Evolutionary conservation across 176 grass and related monocot species (phyloP).

Genomic region (Poa annua): DNA sequence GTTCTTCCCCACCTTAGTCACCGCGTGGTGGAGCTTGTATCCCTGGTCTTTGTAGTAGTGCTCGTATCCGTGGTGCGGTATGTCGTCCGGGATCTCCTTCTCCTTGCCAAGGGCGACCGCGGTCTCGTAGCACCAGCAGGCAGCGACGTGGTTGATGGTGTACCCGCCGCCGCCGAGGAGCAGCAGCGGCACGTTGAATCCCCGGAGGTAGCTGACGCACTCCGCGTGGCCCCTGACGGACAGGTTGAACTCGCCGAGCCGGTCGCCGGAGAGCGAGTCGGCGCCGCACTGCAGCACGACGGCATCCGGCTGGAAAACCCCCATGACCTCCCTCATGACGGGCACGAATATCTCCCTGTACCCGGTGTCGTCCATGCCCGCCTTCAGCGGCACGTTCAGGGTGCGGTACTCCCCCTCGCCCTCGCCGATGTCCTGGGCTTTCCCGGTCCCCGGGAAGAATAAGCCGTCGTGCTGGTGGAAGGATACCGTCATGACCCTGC

Average conservation of each 20-base stretch:
- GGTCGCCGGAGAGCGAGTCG: constrained; percentile 55
- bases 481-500: constrained; percentile 68
- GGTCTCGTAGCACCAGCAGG: constrained; percentile 73
- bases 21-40: constrained; percentile 42
- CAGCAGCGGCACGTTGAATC: constrained; percentile 53
- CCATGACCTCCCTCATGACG: neutral
- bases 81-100: constrained; percentile 42
- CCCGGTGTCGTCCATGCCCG: constrained; percentile 62
- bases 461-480: constrained; percentile 53
- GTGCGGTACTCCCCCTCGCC: constrained; percentile 38
- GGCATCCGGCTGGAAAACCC: constrained; percentile 40
- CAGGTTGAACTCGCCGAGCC: constrained; percentile 56
- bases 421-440: constrained; percentile 31
- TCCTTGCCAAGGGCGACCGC: constrained; percentile 39
- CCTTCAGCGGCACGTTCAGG: constrained; percentile 61
- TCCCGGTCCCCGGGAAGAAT: constrained; percentile 61
- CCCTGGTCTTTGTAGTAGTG: constrained; percentile 22
- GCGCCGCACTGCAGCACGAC: constrained; percentile 47
- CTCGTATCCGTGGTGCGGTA: constrained; percentile 17
- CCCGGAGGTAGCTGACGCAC: constrained; percentile 15
- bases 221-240: constrained; percentile 59
- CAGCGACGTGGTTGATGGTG: constrained; percentile 69
- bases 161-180: constrained; percentile 87
- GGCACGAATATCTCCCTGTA: constrained; percentile 12
- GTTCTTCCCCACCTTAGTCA: neutral